These are phyloP conservation scores for Pythium biforme DNA, from an alignment of 352 stramenopile species.

Conservation along the genomic window DNA sequence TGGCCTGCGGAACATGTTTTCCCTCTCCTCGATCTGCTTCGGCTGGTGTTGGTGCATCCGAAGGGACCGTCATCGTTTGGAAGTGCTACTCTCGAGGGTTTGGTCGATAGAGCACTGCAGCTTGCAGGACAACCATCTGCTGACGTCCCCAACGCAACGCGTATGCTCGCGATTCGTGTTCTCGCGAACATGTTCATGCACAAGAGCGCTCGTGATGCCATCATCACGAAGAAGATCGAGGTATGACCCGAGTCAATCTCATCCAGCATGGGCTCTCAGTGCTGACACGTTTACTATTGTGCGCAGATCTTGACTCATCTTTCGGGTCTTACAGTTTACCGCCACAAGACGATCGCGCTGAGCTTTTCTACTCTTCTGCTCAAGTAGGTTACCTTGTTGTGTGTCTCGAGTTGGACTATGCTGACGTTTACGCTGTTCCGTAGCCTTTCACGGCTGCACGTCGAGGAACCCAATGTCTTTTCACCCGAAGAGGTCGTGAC, in stretches of 20 bases:
- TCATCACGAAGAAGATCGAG: slow-evolving; percentile 55
- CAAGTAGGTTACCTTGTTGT: slow-evolving; percentile 44
- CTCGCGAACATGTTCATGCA: slow-evolving; percentile 79
- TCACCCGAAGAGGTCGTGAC: slow-evolving; percentile 49
- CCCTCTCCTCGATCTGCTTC: slow-evolving; percentile 90
- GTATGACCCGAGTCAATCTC: slow-evolving; percentile 18
- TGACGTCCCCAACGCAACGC: slow-evolving; percentile 56
- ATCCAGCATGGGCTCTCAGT: neutral
- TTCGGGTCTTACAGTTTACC: slow-evolving; percentile 41
- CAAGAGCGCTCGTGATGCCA: slow-evolving; percentile 35
- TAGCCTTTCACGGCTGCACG: slow-evolving; percentile 46
- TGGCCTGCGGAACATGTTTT: slow-evolving; percentile 86
- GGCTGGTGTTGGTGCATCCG: slow-evolving; percentile 88
- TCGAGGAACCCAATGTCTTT: slow-evolving; percentile 33
- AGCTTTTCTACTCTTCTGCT: slow-evolving; percentile 70
- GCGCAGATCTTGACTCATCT: slow-evolving; percentile 45
- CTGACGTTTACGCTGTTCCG: neutral
- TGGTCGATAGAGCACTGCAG: slow-evolving; percentile 39
- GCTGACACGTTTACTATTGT: neutral
- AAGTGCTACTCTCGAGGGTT: slow-evolving; percentile 29
- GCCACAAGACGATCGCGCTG: slow-evolving; percentile 65
- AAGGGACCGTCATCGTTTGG: slow-evolving; percentile 56
- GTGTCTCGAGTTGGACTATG: too few species aligned
- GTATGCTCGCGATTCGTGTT: slow-evolving; percentile 73
- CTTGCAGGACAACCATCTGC: slow-evolving; percentile 30